Percentiles rank a stretch among this genome's conserved stretches.
Evolutionary conservation across 352 stramenopile species (phyloP).

Genomic region (Phytophthora nicotianae): DNA sequence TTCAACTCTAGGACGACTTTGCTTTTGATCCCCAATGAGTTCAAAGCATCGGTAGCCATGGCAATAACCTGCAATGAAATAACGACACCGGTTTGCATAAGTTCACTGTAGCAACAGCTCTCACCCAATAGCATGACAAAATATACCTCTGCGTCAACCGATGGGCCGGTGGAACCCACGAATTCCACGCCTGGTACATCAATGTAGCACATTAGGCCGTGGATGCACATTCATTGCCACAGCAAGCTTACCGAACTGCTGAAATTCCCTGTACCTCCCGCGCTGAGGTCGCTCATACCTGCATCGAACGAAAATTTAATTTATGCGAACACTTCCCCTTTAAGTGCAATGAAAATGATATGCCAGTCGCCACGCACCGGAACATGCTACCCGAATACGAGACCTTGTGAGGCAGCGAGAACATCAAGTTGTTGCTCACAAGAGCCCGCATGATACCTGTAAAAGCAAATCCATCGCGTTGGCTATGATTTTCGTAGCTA

Average conservation of each 20-base stretch:
- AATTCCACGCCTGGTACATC: conserved; percentile 72
- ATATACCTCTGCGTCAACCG: conserved; percentile 78
- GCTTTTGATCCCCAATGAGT: conserved; percentile 54
- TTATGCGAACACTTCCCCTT: neutral
- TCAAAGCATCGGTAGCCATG: conserved; percentile 70
- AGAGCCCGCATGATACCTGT: conserved; percentile 78
- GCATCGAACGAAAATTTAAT: conserved; percentile 2
- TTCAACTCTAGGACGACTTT: conserved; percentile 83
- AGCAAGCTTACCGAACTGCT: conserved; percentile 75
- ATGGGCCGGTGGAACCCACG: conserved; percentile 75
- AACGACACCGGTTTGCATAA: conserved; percentile 2
- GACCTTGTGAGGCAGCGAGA: conserved; percentile 78
- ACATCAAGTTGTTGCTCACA: conserved; percentile 79
- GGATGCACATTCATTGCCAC: neutral
- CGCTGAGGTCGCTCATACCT: conserved; percentile 89
- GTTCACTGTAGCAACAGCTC: neutral
- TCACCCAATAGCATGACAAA: neutral
- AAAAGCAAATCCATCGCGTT: neutral
- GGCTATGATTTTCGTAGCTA: neutral
- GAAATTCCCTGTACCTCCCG: conserved; percentile 87
- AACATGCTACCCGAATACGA: conserved; percentile 90
- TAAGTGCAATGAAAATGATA: neutral
- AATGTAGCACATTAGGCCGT: conserved; percentile 6
- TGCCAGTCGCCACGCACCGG: conserved; percentile 43
- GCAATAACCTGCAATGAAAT: conserved; percentile 62